A percentile compares a stretch with the other conserved stretches of the same genome.
Conservation (phyloP, 1,284 basidiomycete species). For the Taiwanofungus camphoratus region DNA sequence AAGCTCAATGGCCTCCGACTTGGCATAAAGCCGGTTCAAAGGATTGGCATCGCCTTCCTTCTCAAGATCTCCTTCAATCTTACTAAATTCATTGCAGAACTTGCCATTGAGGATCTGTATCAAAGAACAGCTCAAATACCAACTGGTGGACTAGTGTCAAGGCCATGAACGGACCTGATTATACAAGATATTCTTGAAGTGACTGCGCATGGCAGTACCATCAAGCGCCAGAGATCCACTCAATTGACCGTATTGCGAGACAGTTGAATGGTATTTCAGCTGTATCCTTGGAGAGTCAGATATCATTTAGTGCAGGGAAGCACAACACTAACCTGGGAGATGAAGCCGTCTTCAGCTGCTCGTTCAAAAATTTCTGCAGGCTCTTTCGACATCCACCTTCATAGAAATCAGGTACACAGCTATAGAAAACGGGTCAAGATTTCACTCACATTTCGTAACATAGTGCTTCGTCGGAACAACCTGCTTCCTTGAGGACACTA, state of each 20-base stretch:
- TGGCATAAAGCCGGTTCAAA: constrained; percentile 47
- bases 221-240: constrained; percentile 53
- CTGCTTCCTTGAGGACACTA: constrained; percentile 56
- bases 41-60: constrained; percentile 53
- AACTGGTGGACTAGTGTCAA: neutral
- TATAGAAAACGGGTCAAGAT: neutral
- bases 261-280: constrained; percentile 57
- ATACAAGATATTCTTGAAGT: constrained; percentile 55
- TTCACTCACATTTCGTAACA: constrained; percentile 58
- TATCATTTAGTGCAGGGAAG: neutral
- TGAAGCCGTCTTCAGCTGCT: constrained; percentile 62
- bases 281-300: constrained; percentile 18
- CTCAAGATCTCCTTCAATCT: constrained; percentile 54
- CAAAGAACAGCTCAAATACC: neutral
- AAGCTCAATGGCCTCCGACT: constrained; percentile 45
- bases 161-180: constrained; percentile 37
- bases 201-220: constrained; percentile 39
- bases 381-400: constrained; percentile 69
- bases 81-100: constrained; percentile 50
- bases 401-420: constrained; percentile 6
- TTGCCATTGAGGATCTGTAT: constrained; percentile 52
- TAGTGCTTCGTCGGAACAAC: constrained; percentile 61
- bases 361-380: constrained; percentile 68
- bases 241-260: constrained; percentile 60
- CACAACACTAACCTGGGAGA: constrained; percentile 37